Conservation (phyloP, 148 eudicot genomes). For the Amaranthus cruentus region DNA sequence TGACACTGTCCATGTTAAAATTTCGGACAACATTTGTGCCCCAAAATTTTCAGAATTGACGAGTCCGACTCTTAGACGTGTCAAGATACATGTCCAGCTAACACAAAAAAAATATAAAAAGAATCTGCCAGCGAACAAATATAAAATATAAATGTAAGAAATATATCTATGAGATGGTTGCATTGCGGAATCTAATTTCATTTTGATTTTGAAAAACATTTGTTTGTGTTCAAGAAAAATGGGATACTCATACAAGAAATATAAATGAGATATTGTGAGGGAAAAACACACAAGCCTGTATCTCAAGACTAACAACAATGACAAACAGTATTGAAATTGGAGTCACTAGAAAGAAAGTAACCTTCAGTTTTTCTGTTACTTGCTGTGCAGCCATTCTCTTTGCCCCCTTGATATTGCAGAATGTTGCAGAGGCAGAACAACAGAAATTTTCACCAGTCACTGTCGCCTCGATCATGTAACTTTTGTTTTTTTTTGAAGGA, state of each 20-base stretch:
- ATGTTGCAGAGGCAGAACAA: conserved; percentile 39
- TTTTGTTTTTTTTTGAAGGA: conserved; percentile 37
- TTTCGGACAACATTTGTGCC: too few species aligned
- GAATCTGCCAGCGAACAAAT: background rate
- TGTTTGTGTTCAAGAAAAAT: background rate
- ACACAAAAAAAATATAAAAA: background rate
- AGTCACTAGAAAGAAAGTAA: conserved; percentile 14
- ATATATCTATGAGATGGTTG: background rate
- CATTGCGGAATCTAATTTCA: background rate
- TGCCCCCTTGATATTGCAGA: conserved; percentile 53
- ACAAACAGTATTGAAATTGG: background rate
- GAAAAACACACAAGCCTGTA: background rate
- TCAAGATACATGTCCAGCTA: too few species aligned
- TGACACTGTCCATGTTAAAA: too few species aligned
- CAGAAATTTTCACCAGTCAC: conserved; percentile 34
- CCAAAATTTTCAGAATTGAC: too few species aligned
- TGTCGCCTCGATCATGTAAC: conserved; percentile 42
- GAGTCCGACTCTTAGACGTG: too few species aligned
- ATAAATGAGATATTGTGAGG: background rate
- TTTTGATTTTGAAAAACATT: background rate
- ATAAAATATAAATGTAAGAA: background rate
- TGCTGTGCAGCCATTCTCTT: conserved; percentile 50
- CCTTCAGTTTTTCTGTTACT: conserved; percentile 51
- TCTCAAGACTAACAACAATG: background rate
- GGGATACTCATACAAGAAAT: background rate